phyloP scores from a whole-genome alignment of 352 stramenopile genomes.

The Pythium oligandrum region DNA sequence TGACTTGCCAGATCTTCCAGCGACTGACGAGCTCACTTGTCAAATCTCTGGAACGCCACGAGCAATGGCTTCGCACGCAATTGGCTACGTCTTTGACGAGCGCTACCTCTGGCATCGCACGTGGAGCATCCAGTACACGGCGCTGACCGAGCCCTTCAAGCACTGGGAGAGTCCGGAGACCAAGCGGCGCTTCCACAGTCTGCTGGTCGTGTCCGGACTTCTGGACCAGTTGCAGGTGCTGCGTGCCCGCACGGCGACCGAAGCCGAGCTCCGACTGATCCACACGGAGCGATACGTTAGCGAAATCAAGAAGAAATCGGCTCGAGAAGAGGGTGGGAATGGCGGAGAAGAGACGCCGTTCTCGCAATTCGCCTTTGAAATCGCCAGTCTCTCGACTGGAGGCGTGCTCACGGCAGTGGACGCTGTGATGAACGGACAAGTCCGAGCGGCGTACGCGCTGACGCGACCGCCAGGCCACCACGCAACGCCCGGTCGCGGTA shows the following conservation, averaged over 20 bases:
- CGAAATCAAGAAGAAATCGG: constrained; percentile 45
- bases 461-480: constrained; percentile 74
- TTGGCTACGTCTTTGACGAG: constrained; percentile 84
- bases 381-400: constrained; percentile 64
- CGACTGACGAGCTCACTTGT: no score
- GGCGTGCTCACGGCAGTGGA: constrained; percentile 57
- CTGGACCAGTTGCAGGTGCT: constrained; percentile 37
- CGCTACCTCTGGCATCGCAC: constrained; percentile 73
- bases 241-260: constrained; percentile 29
- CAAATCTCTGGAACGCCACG: not conserved
- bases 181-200: constrained; percentile 75
- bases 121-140: constrained; percentile 46
- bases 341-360: constrained; percentile 70
- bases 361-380: constrained; percentile 66
- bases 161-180: constrained; percentile 81
- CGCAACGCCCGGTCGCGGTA: constrained; percentile 39
- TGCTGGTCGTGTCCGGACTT: constrained; percentile 70
- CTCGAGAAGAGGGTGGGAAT: constrained; percentile 52
- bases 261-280: constrained; percentile 42
- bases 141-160: constrained; percentile 50
- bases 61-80: constrained; percentile 3
- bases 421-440: constrained; percentile 38
- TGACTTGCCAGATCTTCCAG: not conserved
- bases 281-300: constrained; percentile 56
- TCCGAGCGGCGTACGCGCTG: constrained; percentile 53